Conservation (phyloP, 768 basidiomycete genomes). For the Leucosporidium scottii region DNA sequence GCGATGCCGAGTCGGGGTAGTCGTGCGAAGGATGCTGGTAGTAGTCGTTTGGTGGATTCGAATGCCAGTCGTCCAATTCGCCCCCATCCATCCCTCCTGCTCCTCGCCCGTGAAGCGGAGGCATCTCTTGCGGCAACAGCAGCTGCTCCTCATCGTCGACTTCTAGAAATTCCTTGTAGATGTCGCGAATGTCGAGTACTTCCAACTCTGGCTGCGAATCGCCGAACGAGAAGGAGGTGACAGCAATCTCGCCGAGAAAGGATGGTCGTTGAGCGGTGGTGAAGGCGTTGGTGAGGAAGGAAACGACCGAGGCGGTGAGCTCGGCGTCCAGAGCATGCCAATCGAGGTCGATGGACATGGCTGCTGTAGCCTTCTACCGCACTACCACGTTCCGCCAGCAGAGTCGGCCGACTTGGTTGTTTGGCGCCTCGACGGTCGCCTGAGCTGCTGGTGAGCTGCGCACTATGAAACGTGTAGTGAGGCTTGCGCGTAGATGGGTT, state of each 20-base stretch:
- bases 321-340: constrained; percentile 75
- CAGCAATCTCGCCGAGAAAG: constrained; percentile 85
- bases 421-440: too few relatives aligned
- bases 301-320: constrained; percentile 61
- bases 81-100: not conserved
- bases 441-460: too few relatives aligned
- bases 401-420: too few relatives aligned
- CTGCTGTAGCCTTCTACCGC: not conserved
- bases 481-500: too few relatives aligned
- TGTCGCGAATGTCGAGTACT: constrained; percentile 83
- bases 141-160: constrained; percentile 55
- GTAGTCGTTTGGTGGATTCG: too few relatives aligned
- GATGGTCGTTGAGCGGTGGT: constrained; percentile 66
- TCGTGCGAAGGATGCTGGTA: not conserved
- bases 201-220: constrained; percentile 73
- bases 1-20: not conserved
- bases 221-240: constrained; percentile 83
- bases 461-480: too few relatives aligned
- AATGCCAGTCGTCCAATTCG: not conserved
- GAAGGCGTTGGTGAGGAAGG: constrained; percentile 72
- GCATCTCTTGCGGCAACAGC: not conserved
- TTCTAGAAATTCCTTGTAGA: constrained; percentile 88
- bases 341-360: constrained; percentile 92
- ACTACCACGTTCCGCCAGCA: too few relatives aligned
- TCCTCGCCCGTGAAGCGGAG: not conserved